These are phyloP conservation scores for Ceratocystis eucalypticola DNA, from an alignment of 2,329 filamentous ascomycete species.

Conservation along the genomic window DNA sequence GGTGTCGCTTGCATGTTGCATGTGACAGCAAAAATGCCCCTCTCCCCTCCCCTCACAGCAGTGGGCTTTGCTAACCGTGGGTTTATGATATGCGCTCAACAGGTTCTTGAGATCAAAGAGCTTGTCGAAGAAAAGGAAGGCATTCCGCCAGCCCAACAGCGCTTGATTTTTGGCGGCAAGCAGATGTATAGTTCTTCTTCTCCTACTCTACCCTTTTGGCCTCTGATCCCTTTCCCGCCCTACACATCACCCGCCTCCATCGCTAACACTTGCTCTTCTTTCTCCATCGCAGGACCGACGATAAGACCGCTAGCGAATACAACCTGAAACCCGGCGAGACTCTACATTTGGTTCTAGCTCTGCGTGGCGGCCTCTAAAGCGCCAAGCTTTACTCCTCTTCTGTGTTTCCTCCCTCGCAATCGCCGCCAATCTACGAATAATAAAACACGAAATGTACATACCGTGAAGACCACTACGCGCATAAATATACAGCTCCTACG, in stretches of 20 bases:
- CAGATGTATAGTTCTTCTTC: constrained; percentile 60
- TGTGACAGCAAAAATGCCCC: neutral
- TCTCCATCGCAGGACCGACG: constrained; percentile 57
- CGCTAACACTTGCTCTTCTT: neutral
- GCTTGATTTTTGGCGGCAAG: constrained; percentile 91
- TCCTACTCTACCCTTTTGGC: neutral
- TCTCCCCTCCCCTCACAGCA: neutral
- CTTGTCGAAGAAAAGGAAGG: constrained; percentile 98
- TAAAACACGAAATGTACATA: neutral
- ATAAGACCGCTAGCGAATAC: constrained; percentile 86
- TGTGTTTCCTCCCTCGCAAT: neutral
- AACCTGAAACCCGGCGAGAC: constrained; percentile 83
- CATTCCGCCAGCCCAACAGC: constrained; percentile 91
- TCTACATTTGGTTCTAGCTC: constrained; percentile 85
- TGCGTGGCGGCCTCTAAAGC: constrained; percentile 57
- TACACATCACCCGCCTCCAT: neutral
- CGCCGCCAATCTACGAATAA: neutral
- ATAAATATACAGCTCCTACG: no score
- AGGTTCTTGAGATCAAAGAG: constrained; percentile 96
- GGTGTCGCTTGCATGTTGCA: neutral
- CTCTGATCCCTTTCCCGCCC: neutral
- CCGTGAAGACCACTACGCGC: no score
- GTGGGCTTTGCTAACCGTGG: neutral
- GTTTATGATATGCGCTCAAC: constrained; percentile 11
- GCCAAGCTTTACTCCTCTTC: neutral